Conservation (phyloP, 169 alveolate genomes). For the Plasmodium cynomolgi region DNA sequence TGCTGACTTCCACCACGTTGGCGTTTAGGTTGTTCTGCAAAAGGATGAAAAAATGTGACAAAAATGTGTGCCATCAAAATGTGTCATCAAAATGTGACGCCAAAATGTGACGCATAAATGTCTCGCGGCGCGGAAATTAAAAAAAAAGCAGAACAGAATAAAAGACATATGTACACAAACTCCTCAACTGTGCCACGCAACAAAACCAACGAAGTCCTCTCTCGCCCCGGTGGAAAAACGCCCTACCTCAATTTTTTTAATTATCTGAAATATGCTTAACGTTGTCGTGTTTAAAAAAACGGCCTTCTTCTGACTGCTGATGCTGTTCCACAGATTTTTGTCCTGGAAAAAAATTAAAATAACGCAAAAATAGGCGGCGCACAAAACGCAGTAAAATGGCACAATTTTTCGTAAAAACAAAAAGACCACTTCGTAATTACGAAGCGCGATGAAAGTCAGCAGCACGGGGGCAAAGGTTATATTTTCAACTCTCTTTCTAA, state of each 20-base stretch:
- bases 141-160: conserved; percentile 2
- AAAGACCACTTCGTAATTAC: not conserved
- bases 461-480: not conserved
- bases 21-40: conserved; percentile 40
- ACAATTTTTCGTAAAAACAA: not conserved
- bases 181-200: not conserved
- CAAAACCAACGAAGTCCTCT: not conserved
- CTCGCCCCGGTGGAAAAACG: not conserved
- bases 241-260: conserved; percentile 56
- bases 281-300: conserved; percentile 36
- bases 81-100: no score
- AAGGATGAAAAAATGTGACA: not conserved
- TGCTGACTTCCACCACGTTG: conserved; percentile 54
- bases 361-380: not conserved
- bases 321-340: conserved; percentile 37
- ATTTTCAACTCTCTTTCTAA: not conserved
- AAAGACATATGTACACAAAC: not conserved
- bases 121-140: not conserved
- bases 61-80: no score
- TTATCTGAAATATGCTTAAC: conserved; percentile 62
- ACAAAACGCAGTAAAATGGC: not conserved
- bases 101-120: not conserved
- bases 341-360: conserved; percentile 30
- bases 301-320: conserved; percentile 43
- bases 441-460: not conserved